phyloP scores from a whole-genome alignment of 768 basidiomycete genomes.

The Termitomyces sp. region DNA sequence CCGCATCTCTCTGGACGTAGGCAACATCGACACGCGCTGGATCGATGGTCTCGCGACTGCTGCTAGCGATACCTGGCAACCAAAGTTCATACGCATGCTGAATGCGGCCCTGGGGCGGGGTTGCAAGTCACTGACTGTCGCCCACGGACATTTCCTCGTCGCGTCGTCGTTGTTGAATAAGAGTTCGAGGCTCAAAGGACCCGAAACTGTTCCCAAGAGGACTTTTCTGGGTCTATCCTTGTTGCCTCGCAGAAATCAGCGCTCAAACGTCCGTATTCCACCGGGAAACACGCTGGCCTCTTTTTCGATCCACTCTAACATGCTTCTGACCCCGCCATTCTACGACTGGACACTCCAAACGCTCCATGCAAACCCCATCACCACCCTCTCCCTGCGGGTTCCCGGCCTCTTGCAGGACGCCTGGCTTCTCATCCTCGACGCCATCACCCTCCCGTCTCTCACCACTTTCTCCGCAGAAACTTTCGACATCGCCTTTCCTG shows the following conservation, averaged over 20 bases:
- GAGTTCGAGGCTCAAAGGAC: not conserved
- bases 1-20: slow-evolving; percentile 13
- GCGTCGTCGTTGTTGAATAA: not conserved
- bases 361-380: slow-evolving; percentile 13
- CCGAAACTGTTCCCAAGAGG: not conserved
- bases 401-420: slow-evolving; percentile 7
- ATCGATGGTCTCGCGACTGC: slow-evolving; percentile 13
- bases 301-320: slow-evolving; percentile 14
- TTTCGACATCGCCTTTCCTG: slow-evolving; percentile 12
- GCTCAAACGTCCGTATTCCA: not conserved
- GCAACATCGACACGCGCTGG: slow-evolving; percentile 18
- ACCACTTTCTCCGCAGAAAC: slow-evolving; percentile 12
- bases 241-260: not conserved
- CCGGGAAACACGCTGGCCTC: slow-evolving; percentile 7
- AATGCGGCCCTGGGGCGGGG: slow-evolving; percentile 9
- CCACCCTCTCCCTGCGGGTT: slow-evolving; percentile 15
- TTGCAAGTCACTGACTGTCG: slow-evolving; percentile 13
- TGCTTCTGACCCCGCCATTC: slow-evolving; percentile 16
- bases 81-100: slow-evolving; percentile 12
- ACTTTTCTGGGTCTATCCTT: slow-evolving; percentile 4
- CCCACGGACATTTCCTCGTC: slow-evolving; percentile 15
- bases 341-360: slow-evolving; percentile 18
- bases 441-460: slow-evolving; percentile 18
- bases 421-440: slow-evolving; percentile 14
- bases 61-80: slow-evolving; percentile 13